These are phyloP conservation scores for Fragaria nilgerrensis DNA, from an alignment of 306 rosid species.

Conservation along the genomic window DNA sequence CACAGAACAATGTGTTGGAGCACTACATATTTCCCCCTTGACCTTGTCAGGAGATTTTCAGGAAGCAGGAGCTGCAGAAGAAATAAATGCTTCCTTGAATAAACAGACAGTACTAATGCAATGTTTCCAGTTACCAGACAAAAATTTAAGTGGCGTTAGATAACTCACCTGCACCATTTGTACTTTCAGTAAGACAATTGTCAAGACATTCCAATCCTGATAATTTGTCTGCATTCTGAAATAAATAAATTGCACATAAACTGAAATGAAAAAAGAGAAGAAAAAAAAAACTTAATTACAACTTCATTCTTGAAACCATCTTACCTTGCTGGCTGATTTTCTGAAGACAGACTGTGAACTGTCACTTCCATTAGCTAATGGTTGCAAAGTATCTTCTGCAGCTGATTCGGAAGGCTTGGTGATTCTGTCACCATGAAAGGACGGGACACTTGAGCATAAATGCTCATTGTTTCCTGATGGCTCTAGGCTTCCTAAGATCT, in stretches of 20 bases:
- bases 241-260: constrained; percentile 12
- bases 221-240: constrained; percentile 59
- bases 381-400: constrained; percentile 29
- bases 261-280: not conserved
- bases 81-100: not conserved
- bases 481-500: constrained; percentile 17
- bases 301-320: not conserved
- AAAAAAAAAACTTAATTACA: not conserved
- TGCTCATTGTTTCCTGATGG: constrained; percentile 18
- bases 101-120: not conserved
- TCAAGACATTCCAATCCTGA: constrained; percentile 59
- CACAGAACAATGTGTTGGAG: constrained; percentile 22
- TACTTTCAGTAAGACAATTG: constrained; percentile 41
- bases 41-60: not conserved
- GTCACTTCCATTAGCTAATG: constrained; percentile 34
- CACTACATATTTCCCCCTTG: constrained; percentile 29
- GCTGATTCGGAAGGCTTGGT: constrained; percentile 30
- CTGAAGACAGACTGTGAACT: constrained; percentile 41
- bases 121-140: not conserved
- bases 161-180: constrained; percentile 37
- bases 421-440: constrained; percentile 25
- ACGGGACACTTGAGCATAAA: constrained; percentile 28
- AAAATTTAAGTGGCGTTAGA: not conserved
- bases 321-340: constrained; percentile 56
- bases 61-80: not conserved